Evolutionary conservation across 495 filamentous ascomycete species (phyloP).

Genomic region (Aspergillus diversus): DNA sequence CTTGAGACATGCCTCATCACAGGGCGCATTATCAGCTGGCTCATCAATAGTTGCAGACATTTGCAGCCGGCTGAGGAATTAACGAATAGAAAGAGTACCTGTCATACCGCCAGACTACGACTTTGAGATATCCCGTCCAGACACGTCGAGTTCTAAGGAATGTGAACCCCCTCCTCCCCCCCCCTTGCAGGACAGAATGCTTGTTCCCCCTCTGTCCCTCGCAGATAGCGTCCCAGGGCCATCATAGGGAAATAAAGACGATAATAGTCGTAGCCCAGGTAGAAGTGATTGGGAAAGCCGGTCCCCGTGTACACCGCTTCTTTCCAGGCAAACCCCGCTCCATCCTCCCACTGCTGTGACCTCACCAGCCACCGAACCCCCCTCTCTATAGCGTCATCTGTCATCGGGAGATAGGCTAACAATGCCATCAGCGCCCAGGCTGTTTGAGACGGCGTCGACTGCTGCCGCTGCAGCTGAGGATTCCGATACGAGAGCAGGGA

Average conservation of each 20-base stretch:
- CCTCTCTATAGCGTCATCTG: constrained; percentile 18
- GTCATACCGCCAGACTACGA: no score
- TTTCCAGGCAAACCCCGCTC: constrained; percentile 29
- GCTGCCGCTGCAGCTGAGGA: constrained; percentile 21
- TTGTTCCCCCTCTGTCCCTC: not conserved
- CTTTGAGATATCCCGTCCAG: no score
- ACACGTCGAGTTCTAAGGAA: no score
- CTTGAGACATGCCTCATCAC: no score
- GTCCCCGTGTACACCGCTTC: constrained; percentile 34
- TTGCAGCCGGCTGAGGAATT: no score
- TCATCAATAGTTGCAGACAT: no score
- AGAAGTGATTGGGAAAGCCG: constrained; percentile 41
- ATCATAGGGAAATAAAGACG: constrained; percentile 46
- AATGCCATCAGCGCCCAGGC: constrained; percentile 43
- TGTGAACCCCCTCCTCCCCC: no score
- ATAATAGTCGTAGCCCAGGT: constrained; percentile 40
- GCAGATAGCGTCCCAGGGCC: constrained; percentile 39
- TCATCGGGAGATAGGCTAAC: constrained; percentile 18
- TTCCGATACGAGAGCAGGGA: constrained; percentile 28
- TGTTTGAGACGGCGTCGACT: constrained; percentile 38
- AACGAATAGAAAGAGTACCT: no score
- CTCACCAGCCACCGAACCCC: constrained; percentile 29
- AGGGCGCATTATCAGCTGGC: no score
- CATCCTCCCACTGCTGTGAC: constrained; percentile 12
- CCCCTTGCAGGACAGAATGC: no score